These are phyloP conservation scores for Pythium phragmitis DNA, from an alignment of 352 stramenopile genomes.

Conservation along the genomic window DNA sequence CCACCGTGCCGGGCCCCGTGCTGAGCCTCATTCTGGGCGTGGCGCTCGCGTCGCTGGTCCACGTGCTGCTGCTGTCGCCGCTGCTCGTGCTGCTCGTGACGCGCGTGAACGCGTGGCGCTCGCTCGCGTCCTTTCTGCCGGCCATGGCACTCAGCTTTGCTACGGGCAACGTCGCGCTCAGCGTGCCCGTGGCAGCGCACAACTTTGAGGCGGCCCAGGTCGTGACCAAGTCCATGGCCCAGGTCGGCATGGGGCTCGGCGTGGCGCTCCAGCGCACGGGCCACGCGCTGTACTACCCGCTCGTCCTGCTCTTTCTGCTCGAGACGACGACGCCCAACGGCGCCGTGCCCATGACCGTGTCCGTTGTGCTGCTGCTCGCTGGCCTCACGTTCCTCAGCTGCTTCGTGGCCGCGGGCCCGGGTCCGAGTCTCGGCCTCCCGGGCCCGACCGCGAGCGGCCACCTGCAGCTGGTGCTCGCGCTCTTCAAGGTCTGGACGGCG, in stretches of 20 bases:
- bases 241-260: conserved; percentile 28
- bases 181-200: conserved; percentile 36
- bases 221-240: conserved; percentile 48
- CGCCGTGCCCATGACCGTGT: conserved; percentile 5
- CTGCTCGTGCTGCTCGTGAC: conserved; percentile 32
- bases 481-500: conserved; percentile 19
- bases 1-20: conserved; percentile 33
- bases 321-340: conserved; percentile 13
- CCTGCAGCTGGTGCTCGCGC: conserved; percentile 30
- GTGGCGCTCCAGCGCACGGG: conserved; percentile 34
- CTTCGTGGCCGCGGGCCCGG: conserved; percentile 27
- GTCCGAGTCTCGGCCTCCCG: conserved; percentile 16
- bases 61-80: conserved; percentile 37
- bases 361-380: conserved; percentile 1
- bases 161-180: conserved; percentile 36
- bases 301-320: conserved; percentile 27
- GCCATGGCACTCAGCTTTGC: conserved; percentile 39
- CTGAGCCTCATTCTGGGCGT: conserved; percentile 40
- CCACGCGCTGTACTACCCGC: conserved; percentile 45
- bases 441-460: conserved; percentile 28
- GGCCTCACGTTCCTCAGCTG: conserved; percentile 39
- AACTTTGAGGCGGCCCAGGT: conserved; percentile 34
- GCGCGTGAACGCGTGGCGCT: conserved; percentile 27
- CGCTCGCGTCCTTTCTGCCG: conserved; percentile 32
- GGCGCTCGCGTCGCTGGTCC: conserved; percentile 28